phyloP scores from a whole-genome alignment of 345 rosid genomes.

The Streptanthus diversifolius region DNA sequence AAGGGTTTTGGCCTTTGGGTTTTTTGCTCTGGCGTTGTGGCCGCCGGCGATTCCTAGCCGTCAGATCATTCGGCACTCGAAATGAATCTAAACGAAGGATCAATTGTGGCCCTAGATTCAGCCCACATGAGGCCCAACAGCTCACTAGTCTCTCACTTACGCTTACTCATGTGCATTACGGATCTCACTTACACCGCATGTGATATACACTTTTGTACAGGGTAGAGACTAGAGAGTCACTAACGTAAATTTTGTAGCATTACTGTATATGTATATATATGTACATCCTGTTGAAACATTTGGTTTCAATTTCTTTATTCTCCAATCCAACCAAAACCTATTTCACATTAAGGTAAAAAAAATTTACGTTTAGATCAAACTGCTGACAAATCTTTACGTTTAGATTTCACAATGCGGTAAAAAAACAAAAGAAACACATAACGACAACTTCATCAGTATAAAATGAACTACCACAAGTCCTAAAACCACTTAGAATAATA shows the following conservation, averaged over 20 bases:
- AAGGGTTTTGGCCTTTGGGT: conserved; percentile 29
- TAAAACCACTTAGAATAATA: conserved; percentile 10
- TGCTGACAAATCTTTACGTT: conserved; percentile 18
- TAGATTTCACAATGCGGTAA: not conserved
- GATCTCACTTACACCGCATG: not conserved
- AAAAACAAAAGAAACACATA: not conserved
- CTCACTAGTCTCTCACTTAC: not conserved
- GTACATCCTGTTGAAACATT: too few relatives aligned
- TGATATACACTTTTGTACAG: too few relatives aligned
- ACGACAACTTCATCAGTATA: conserved; percentile 14
- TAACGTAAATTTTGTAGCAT: too few relatives aligned
- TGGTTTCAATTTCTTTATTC: too few relatives aligned
- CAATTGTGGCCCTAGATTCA: not conserved
- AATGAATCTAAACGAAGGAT: not conserved
- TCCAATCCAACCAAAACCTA: too few relatives aligned
- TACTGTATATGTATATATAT: too few relatives aligned
- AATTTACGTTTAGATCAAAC: too few relatives aligned
- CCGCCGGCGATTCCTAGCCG: conserved; percentile 31
- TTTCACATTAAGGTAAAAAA: too few relatives aligned
- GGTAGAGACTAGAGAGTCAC: too few relatives aligned
- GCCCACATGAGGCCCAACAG: conserved; percentile 30
- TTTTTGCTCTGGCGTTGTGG: conserved; percentile 22
- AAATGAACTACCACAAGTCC: conserved; percentile 14
- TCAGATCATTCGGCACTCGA: conserved; percentile 12
- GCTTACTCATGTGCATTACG: not conserved